These are phyloP conservation scores for Hyphopichia buzzinii DNA, from an alignment of 1,139 yeast genomes.

Conservation along the genomic window DNA sequence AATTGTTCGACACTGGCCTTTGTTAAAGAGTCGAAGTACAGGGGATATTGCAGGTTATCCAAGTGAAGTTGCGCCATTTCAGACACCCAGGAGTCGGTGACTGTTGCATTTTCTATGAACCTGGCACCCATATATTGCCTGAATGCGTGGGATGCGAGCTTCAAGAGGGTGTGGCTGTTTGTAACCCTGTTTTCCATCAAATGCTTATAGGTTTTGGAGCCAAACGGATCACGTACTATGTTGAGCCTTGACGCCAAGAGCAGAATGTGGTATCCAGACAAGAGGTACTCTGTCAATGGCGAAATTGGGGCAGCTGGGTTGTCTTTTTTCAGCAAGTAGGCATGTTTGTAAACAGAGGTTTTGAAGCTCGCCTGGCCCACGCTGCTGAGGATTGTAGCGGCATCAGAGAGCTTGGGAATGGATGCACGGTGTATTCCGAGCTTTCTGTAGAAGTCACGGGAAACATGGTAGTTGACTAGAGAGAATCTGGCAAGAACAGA, in stretches of 20 bases:
- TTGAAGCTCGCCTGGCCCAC: background rate
- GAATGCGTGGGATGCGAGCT: background rate
- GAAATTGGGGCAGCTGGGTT: background rate
- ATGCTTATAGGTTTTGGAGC: background rate
- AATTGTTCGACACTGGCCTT: background rate
- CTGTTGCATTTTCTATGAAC: background rate
- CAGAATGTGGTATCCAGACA: background rate
- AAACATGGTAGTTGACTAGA: background rate
- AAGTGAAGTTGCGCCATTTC: background rate
- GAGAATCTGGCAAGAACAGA: background rate
- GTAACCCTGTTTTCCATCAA: background rate
- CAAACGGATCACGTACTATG: background rate
- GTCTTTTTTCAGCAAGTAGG: background rate
- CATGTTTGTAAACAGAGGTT: background rate
- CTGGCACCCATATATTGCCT: conserved; percentile 1
- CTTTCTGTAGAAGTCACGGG: background rate
- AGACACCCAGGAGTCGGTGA: background rate
- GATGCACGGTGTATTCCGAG: background rate
- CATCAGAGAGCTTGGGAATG: background rate
- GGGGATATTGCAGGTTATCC: background rate
- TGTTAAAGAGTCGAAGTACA: background rate
- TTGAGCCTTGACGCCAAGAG: background rate
- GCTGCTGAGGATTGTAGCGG: background rate
- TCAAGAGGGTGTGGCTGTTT: background rate
- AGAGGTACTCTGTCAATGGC: background rate